These are phyloP conservation scores for Babesia bovis DNA, from an alignment of 169 alveolate genomes.

Conservation along the genomic window DNA sequence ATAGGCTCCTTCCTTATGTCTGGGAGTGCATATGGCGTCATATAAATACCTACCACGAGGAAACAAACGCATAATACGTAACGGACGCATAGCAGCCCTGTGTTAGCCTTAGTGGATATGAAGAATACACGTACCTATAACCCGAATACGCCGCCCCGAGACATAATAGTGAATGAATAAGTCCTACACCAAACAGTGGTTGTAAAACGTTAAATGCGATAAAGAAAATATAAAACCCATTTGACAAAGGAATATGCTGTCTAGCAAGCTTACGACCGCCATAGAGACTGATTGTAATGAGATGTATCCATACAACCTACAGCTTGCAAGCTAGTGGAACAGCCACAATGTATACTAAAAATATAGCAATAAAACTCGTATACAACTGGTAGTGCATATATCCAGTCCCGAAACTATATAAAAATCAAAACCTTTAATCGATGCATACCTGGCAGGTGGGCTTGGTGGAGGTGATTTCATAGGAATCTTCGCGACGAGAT, in stretches of 20 bases:
- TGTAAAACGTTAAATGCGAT: slow-evolving; percentile 18
- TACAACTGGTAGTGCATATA: slow-evolving; percentile 35
- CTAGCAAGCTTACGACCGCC: slow-evolving; percentile 48
- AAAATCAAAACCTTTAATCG: background rate
- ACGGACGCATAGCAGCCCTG: slow-evolving; percentile 44
- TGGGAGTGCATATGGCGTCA: background rate
- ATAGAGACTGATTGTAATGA: slow-evolving; percentile 4
- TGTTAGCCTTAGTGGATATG: background rate
- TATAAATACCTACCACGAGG: slow-evolving; percentile 40
- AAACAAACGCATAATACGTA: slow-evolving; percentile 36
- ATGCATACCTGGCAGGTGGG: background rate
- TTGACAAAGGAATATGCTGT: slow-evolving; percentile 39
- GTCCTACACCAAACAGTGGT: slow-evolving; percentile 26
- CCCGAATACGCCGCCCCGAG: slow-evolving; percentile 14
- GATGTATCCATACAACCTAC: slow-evolving; percentile 17
- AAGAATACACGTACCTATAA: slow-evolving; percentile 25
- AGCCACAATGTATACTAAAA: slow-evolving; percentile 26
- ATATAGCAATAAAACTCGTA: slow-evolving; percentile 21
- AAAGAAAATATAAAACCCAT: slow-evolving; percentile 33
- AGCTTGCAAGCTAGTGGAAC: slow-evolving; percentile 52
- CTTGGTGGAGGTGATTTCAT: slow-evolving; percentile 1
- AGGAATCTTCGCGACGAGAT: slow-evolving; percentile 1
- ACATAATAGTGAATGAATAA: slow-evolving; percentile 9
- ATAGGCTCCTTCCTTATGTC: slow-evolving; percentile 64
- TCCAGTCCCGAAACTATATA: background rate